Percentiles rank a stretch among this genome's conserved stretches.
These are phyloP conservation scores for Colletotrichum caudatum DNA, from an alignment of 2,329 filamentous ascomycete species.

Conservation along the genomic window DNA sequence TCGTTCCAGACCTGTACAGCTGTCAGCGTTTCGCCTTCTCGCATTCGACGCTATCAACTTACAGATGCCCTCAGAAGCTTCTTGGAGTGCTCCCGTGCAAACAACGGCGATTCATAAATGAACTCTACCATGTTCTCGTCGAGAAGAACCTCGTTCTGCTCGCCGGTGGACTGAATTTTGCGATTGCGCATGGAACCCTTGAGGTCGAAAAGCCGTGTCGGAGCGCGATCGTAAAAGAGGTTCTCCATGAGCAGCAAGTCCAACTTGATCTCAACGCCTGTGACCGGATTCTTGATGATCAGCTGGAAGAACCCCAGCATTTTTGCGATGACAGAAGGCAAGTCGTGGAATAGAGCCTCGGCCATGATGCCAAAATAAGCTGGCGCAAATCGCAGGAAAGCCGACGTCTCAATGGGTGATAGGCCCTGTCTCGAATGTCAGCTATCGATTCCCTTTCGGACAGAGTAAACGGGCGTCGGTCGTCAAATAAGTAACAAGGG, in stretches of 20 bases:
- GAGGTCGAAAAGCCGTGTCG: conserved; percentile 91
- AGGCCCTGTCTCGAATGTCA: conserved; percentile 70
- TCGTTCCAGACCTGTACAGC: conserved; percentile 83
- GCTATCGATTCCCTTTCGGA: neutral
- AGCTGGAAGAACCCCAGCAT: conserved; percentile 99
- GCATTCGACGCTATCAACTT: conserved; percentile 22
- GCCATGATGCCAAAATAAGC: conserved; percentile 99
- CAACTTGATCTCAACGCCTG: conserved; percentile 92
- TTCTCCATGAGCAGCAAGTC: conserved; percentile 98
- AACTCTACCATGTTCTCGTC: conserved; percentile 99
- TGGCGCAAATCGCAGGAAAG: conserved; percentile 94
- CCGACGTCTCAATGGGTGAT: conserved; percentile 89
- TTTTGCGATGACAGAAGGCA: conserved; percentile 97
- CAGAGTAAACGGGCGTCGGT: neutral
- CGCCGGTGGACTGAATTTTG: conserved; percentile 94
- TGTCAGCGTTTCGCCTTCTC: neutral
- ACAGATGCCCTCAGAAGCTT: conserved; percentile 88
- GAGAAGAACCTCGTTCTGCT: conserved; percentile 94
- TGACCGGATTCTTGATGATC: conserved; percentile 93
- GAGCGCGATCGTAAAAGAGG: conserved; percentile 92
- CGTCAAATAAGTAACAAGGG: neutral
- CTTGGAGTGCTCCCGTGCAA: conserved; percentile 95
- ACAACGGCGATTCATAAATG: conserved; percentile 96
- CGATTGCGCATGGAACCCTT: conserved; percentile 99
- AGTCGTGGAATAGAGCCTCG: conserved; percentile 92